Conservation (phyloP, 2,329 filamentous ascomycete species). For the Botrytis aclada region DNA sequence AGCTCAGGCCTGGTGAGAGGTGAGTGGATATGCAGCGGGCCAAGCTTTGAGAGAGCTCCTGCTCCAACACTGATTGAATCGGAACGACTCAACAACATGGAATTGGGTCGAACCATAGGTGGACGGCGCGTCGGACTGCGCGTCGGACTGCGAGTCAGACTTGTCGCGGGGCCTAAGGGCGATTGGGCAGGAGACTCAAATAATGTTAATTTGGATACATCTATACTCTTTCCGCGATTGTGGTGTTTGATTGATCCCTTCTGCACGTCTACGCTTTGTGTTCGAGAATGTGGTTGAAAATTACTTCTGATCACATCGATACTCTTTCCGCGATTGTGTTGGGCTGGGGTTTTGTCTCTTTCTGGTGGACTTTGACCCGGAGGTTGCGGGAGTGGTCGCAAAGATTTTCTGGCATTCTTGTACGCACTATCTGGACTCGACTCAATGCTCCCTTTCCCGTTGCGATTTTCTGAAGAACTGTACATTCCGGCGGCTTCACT, state of each 20-base stretch:
- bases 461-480: constrained; percentile 48
- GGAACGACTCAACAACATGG: constrained; percentile 57
- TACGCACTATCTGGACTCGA: constrained; percentile 62
- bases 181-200: constrained; percentile 16
- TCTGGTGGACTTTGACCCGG: constrained; percentile 50
- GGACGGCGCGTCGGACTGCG: constrained; percentile 22
- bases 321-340: constrained; percentile 49
- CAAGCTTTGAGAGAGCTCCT: constrained; percentile 17
- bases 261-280: constrained; percentile 60
- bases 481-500: constrained; percentile 65
- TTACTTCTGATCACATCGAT: constrained; percentile 58
- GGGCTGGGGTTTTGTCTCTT: constrained; percentile 34
- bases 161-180: neutral
- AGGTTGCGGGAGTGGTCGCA: constrained; percentile 69
- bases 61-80: constrained; percentile 45
- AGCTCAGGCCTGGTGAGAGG: constrained; percentile 68
- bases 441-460: constrained; percentile 40
- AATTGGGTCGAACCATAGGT: constrained; percentile 48
- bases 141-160: constrained; percentile 17
- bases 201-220: constrained; percentile 20
- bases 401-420: constrained; percentile 68
- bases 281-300: constrained; percentile 41
- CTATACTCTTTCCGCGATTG: constrained; percentile 31
- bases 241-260: constrained; percentile 47
- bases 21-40: constrained; percentile 36